Evolutionary conservation across 192 early-diverging fungal species (phyloP), one percentile per base, ranked within the genome.

Genomic region (Pilobolus umbonatus): DNA sequence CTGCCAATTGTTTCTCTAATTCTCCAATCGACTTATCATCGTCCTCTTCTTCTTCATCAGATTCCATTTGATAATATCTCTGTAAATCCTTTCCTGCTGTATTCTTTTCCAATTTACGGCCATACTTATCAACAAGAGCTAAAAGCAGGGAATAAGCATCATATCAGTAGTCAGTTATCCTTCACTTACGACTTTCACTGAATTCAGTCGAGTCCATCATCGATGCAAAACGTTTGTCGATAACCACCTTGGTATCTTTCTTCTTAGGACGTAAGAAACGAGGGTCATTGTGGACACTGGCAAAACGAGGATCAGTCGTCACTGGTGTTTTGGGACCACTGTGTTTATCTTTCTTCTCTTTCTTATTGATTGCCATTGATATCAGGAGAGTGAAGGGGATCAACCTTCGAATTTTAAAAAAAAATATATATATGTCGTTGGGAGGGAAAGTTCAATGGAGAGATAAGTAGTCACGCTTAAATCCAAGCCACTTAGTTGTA

Each of bases 161-260:
- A 7, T 5, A 1, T 52, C n/a, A 60, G 53, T 60, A 22, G 34
- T n/a, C 46, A 36, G 42, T 22, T 5, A 22, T n/a, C 17, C 12
- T 15, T 24, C 6, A 70, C 77, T 64, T 74, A 84, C 82, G 82
- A 48, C 72, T 64, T 40, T 65, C 68, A 7, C 57, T 72, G 58
- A 83, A 83, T 24, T 80, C 75, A 21, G 87, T 82, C 65, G 79
- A 77, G 24, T 84, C 75, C 58, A 96, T 78, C 87, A 98, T 91
- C 19, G 77, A 69, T 9, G 79, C 61, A 69, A 98, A 98, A 39
- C 96, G 88, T 59, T 83, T 77, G 80, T 98, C 96, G 28, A 98
- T 81, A 11, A 80, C 81, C 50, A 98, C 81, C 67, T 98, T 96
- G 44, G 69, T 72, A 46, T 86, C 85, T 59, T 82, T 84, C 73